A percentile compares a stretch with the other conserved stretches of the same genome.
These are phyloP conservation scores for Penicillium sp. DNA, from an alignment of 2,329 filamentous ascomycete species.

Conservation along the genomic window DNA sequence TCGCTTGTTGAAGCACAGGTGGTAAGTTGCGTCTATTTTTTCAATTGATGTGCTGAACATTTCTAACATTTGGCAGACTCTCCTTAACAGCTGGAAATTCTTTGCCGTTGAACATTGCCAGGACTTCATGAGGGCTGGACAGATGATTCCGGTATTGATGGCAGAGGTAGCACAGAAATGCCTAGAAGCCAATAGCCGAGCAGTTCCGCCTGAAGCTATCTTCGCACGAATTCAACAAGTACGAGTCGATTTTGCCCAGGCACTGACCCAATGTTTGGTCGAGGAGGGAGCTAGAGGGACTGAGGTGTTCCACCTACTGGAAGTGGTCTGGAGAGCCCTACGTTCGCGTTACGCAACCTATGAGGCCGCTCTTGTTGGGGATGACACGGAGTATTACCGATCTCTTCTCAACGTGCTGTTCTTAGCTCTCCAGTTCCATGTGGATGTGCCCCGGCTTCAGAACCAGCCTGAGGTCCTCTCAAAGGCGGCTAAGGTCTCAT, in stretches of 20 bases:
- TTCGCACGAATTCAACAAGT: conserved; percentile 77
- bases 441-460: conserved; percentile 23
- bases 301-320: conserved; percentile 60
- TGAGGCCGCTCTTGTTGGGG: conserved; percentile 60
- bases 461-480: conserved; percentile 2
- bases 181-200: conserved; percentile 74
- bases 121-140: conserved; percentile 56
- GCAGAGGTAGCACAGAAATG: conserved; percentile 76
- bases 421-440: conserved; percentile 68
- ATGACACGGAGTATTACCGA: conserved; percentile 74
- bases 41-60: background rate
- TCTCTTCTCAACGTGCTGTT: conserved; percentile 84
- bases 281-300: conserved; percentile 55
- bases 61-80: conserved; percentile 57
- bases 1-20: conserved; percentile 92
- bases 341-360: conserved; percentile 60
- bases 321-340: conserved; percentile 65
- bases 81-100: conserved; percentile 89
- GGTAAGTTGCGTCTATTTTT: conserved; percentile 53
- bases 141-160: conserved; percentile 68
- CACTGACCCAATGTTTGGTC: conserved; percentile 79
- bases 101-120: conserved; percentile 82
- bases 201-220: conserved; percentile 75
- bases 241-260: conserved; percentile 79
- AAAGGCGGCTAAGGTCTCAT: conserved; percentile 44